A percentile compares a stretch with the other conserved stretches of the same genome.
Conservation (phyloP, 257 asterid species). For the Knoxia roxburghii region DNA sequence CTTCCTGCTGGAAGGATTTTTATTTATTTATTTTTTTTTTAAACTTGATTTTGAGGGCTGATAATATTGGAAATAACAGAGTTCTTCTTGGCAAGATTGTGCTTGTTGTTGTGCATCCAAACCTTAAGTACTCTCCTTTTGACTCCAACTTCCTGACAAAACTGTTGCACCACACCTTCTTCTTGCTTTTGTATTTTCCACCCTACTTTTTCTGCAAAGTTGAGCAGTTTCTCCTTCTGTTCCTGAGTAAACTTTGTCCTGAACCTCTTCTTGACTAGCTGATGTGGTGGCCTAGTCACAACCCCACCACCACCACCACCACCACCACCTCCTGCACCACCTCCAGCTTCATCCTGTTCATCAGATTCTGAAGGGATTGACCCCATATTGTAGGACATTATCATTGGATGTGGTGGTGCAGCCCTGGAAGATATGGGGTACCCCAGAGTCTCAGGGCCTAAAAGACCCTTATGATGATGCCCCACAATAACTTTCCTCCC, state of each 20-base stretch:
- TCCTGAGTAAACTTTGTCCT: constrained; percentile 75
- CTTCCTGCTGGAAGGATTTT: background rate
- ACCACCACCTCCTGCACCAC: constrained; percentile 9
- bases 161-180: constrained; percentile 67
- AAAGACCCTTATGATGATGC: constrained; percentile 29
- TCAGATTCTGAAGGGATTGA: constrained; percentile 50
- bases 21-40: background rate
- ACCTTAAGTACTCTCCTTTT: constrained; percentile 81
- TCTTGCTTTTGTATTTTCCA: constrained; percentile 92
- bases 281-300: constrained; percentile 20
- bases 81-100: constrained; percentile 55
- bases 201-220: constrained; percentile 80
- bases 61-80: background rate
- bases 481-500: constrained; percentile 48
- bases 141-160: constrained; percentile 75
- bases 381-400: constrained; percentile 54
- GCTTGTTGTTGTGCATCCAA: constrained; percentile 94
- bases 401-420: constrained; percentile 44
- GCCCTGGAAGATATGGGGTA: constrained; percentile 14
- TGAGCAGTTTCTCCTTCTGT: constrained; percentile 85
- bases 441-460: constrained; percentile 28
- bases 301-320: constrained; percentile 22
- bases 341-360: constrained; percentile 43
- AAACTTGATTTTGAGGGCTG: constrained; percentile 24
- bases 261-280: constrained; percentile 61